A percentile compares a stretch with the other conserved stretches of the same genome.
These are phyloP conservation scores for Leptographium radiaticola DNA, from an alignment of 2,329 filamentous ascomycete genomes.

Conservation along the genomic window DNA sequence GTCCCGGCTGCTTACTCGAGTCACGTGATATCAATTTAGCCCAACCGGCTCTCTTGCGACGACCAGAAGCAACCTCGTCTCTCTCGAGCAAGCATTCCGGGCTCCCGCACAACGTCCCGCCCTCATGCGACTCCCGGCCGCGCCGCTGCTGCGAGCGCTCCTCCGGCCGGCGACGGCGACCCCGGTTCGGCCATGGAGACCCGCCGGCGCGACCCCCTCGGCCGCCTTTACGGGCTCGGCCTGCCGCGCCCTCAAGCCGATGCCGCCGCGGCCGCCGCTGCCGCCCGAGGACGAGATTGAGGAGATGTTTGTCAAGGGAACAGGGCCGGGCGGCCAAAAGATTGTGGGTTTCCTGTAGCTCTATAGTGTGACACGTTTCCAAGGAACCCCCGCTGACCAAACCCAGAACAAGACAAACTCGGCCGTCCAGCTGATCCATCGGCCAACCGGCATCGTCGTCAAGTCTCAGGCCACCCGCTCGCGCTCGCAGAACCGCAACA, in stretches of 20 bases:
- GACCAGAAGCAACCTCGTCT: not conserved
- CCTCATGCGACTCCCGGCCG: not conserved
- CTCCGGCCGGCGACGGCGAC: not conserved
- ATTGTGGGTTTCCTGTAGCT: slow-evolving; percentile 46
- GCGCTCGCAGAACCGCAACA: slow-evolving; percentile 73
- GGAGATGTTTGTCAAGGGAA: slow-evolving; percentile 80
- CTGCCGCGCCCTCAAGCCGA: slow-evolving; percentile 32
- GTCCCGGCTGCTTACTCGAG: too few species aligned
- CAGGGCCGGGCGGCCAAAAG: slow-evolving; percentile 88
- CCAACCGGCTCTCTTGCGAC: not conserved
- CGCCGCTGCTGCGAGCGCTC: not conserved
- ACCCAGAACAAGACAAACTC: slow-evolving; percentile 85
- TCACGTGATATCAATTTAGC: too few species aligned
- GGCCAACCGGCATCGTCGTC: slow-evolving; percentile 81
- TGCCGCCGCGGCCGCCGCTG: slow-evolving; percentile 62
- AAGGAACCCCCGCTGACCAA: too few species aligned
- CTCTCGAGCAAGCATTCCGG: too few species aligned
- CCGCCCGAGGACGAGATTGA: slow-evolving; percentile 69
- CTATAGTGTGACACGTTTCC: not conserved
- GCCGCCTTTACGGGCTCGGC: not conserved
- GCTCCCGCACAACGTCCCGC: not conserved
- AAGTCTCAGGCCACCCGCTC: slow-evolving; percentile 90
- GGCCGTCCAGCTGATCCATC: slow-evolving; percentile 82
- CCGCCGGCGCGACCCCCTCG: not conserved
- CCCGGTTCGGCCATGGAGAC: not conserved